phyloP scores from a whole-genome alignment of 208 protist genomes.

The Angomonas deanei region DNA sequence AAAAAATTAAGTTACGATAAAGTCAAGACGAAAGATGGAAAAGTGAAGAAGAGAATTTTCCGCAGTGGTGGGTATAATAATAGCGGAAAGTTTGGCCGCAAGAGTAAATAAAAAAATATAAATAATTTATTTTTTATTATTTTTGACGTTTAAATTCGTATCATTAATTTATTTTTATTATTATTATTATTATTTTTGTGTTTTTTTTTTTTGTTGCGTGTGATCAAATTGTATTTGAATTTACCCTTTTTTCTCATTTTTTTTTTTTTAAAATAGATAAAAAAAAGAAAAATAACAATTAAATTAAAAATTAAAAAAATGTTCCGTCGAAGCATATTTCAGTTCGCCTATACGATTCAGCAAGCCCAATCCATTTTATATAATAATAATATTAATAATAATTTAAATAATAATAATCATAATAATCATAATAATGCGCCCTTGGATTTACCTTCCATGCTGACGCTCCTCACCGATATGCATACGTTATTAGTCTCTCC shows the following conservation, averaged over 20 bases:
- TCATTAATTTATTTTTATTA: background rate
- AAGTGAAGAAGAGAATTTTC: slow-evolving; percentile 63
- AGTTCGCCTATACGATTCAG: too few species aligned
- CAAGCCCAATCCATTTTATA: too few species aligned
- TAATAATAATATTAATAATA: too few species aligned
- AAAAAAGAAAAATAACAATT: background rate
- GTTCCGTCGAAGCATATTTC: too few species aligned
- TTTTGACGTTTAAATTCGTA: background rate
- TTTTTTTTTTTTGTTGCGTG: background rate
- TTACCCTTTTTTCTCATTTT: background rate
- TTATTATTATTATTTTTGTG: too few species aligned
- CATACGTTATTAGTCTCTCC: too few species aligned
- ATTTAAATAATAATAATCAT: too few species aligned
- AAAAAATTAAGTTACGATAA: slow-evolving; percentile 77
- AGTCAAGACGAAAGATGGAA: slow-evolving; percentile 49
- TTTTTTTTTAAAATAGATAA: background rate
- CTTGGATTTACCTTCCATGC: too few species aligned
- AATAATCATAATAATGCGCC: background rate
- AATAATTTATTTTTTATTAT: background rate
- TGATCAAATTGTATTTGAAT: too few species aligned
- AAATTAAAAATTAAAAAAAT: background rate
- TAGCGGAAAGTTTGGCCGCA: slow-evolving; percentile 57
- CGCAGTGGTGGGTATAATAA: slow-evolving; percentile 70
- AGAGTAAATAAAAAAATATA: slow-evolving; percentile 1
- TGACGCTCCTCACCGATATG: too few species aligned